Evolutionary conservation across 2,329 filamentous ascomycete species (phyloP), one percentile per base, ranked within the genome.

Genomic region (Emmonsia crescens): DNA sequence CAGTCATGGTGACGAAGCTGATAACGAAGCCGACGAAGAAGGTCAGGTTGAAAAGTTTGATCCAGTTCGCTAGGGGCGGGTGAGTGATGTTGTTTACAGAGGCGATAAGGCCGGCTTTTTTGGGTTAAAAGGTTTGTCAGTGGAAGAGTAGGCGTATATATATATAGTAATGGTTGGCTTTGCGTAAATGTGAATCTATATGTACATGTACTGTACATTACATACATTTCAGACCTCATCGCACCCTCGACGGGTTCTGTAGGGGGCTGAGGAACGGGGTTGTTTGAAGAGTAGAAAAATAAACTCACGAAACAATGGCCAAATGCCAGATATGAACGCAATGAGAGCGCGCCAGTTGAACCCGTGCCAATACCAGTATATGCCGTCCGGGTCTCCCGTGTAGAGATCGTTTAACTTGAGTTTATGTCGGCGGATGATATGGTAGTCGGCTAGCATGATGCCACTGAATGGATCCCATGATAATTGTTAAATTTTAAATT

Each of bases 371-470:
- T 66, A 71, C 67, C 68, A 71, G 60, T 70, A 71, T 16, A 70
- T 65, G 27, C 67, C 64, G 6, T 42, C 33, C 14, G 36, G 73
- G 21, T 71, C 65, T 6, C 74, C 75, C 54, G 75, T 67, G 66
- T 78, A 80, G 27, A 80, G 70, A 29, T 74, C 75, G 0, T 74
- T 72, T 16, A 79, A 69, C 63, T 78, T 77, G 63, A 76, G 71
- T 57, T 73, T 72, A 12, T 67, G 62, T 52, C 68, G 68, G 62
- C 77, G 71, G 51, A 59, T 70, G 63, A 80, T 56, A 64, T 77
- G 78, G 65, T 81, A 82, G 56, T 80, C 77, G 36, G 74, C 73
- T 16, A 79, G 68, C 66, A 79, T 72, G 12, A 80, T 73, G 2
- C 78, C 79, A 3, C 64, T 65, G 5, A 16, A 27, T 14, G 21